A percentile compares a stretch with the other conserved stretches of the same genome.
These are phyloP conservation scores for Neolentinus lepideus DNA, from an alignment of 1,284 basidiomycete genomes.

Conservation along the genomic window DNA sequence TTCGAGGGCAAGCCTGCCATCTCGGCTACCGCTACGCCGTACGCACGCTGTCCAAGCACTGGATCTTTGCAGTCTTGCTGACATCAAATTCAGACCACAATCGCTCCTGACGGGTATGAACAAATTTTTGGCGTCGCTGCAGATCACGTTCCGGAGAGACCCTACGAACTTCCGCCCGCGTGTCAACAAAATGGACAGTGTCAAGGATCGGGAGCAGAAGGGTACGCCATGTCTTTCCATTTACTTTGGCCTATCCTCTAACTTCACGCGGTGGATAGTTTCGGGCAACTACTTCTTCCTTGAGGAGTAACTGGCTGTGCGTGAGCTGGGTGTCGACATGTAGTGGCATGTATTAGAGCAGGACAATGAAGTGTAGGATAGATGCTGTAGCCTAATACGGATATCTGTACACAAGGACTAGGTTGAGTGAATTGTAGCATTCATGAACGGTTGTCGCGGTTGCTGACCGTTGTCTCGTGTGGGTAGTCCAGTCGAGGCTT, in stretches of 20 bases:
- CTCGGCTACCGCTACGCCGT: conserved; percentile 82
- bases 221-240: conserved; percentile 35
- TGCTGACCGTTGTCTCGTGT: too few species aligned
- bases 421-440: not conserved
- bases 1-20: conserved; percentile 86
- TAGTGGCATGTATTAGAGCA: not conserved
- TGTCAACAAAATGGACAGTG: conserved; percentile 90
- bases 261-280: conserved; percentile 29
- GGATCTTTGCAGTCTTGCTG: conserved; percentile 4
- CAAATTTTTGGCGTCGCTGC: conserved; percentile 85
- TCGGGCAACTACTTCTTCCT: conserved; percentile 87
- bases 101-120: conserved; percentile 86
- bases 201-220: conserved; percentile 95
- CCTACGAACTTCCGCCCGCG: conserved; percentile 91
- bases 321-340: not conserved
- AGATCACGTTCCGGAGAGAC: conserved; percentile 95
- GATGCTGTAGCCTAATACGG: not conserved
- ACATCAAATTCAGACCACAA: conserved; percentile 51
- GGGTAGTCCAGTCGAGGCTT: too few species aligned
- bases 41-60: conserved; percentile 23
- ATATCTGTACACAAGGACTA: not conserved
- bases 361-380: not conserved
- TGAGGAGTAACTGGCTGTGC: conserved; percentile 63
- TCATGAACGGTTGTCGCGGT: not conserved
- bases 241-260: conserved; percentile 3